Base-by-base conservation (phyloP, 495 filamentous ascomycete genomes). In the Trichodelitschia bisporula region DNA sequence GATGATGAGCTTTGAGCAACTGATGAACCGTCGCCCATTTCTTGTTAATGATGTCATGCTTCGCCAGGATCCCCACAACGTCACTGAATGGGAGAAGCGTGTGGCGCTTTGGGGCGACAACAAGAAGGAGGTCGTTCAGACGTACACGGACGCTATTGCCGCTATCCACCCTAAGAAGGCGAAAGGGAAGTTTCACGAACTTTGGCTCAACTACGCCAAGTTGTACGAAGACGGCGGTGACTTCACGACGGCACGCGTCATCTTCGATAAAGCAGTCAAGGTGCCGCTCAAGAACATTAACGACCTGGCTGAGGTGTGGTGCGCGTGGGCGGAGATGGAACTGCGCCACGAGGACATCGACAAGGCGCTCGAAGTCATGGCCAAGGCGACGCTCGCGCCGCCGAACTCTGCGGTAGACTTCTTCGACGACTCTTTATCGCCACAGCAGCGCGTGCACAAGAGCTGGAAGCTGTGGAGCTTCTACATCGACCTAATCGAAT, bases 391-490 rank as follows among this genome's bases (percentile, higher is more conserved):
- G 9, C 80, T 90, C 49, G 79, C 86, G 11, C 83, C 86, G 0
- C 95, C 93, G 53, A 63, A 77, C 36, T 92, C 82, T 12, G 89
- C 68, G 1, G 86, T 95, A 15, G 89, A 99, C 52, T 99, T 93
- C 48, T 99, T 93, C 41, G 86, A 99, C 50, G 89, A 99, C 47
- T 77, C 65, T 0, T 57, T 99, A 4, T 77, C 78, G 3, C 84
- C 89, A 6, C 89, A 95, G 47, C 86, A 95, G 50, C 66, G 89
- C 34, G 75, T 99, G 4, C 89, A 99, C 54, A 99, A 95, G 61
- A 89, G 79, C 47, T 99, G 89, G 89, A 99, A 95, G 49, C 54
- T 99, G 10, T 99, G 86, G 86, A 86, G 77, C 58, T 99, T 95
- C 61, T 99, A 99, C 42, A 83, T 99, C 23, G 86, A 99, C 51